Conservation (phyloP, 768 basidiomycete species). For the Mycena indigotica region DNA sequence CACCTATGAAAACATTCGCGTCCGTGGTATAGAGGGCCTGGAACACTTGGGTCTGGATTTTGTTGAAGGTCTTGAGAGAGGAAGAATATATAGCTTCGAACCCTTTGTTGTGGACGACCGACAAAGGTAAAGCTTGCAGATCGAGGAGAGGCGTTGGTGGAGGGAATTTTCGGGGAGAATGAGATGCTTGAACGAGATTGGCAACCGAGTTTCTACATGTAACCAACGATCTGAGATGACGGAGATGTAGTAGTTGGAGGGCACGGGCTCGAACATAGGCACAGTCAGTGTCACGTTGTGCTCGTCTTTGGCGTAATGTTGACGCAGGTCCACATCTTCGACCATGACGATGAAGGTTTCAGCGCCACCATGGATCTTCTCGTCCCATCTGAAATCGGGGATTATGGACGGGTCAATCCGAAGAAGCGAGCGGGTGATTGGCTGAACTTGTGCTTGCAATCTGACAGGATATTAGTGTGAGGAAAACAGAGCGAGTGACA, state of each 20-base stretch:
- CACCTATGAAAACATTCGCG: conserved; percentile 95
- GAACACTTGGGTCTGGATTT: conserved; percentile 99
- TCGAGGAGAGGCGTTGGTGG: conserved; percentile 90
- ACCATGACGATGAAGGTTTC: conserved; percentile 94
- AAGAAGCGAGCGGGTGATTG: conserved; percentile 90
- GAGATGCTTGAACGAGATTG: conserved; percentile 96
- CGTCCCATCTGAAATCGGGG: conserved; percentile 99
- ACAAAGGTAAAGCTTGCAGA: conserved; percentile 85
- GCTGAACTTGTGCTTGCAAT: conserved; percentile 93
- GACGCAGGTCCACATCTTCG: conserved; percentile 94
- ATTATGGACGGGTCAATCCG: conserved; percentile 91
- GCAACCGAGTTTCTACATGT: conserved; percentile 90
- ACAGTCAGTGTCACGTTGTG: conserved; percentile 94
- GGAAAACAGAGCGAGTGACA: conserved; percentile 4
- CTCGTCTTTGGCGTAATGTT: conserved; percentile 90
- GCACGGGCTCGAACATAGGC: conserved; percentile 95
- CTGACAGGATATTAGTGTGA: conserved; percentile 35
- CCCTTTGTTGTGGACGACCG: conserved; percentile 91
- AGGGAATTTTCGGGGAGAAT: conserved; percentile 96
- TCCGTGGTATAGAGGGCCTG: conserved; percentile 95
- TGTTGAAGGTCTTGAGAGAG: conserved; percentile 89
- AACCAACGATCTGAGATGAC: conserved; percentile 95
- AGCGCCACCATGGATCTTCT: conserved; percentile 84
- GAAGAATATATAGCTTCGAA: conserved; percentile 85
- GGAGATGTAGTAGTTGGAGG: conserved; percentile 97